Percentiles rank a stretch among this genome's conserved stretches.
phyloP scores from a whole-genome alignment of 495 filamentous ascomycete genomes.

The Trichoderma orchidacearum region DNA sequence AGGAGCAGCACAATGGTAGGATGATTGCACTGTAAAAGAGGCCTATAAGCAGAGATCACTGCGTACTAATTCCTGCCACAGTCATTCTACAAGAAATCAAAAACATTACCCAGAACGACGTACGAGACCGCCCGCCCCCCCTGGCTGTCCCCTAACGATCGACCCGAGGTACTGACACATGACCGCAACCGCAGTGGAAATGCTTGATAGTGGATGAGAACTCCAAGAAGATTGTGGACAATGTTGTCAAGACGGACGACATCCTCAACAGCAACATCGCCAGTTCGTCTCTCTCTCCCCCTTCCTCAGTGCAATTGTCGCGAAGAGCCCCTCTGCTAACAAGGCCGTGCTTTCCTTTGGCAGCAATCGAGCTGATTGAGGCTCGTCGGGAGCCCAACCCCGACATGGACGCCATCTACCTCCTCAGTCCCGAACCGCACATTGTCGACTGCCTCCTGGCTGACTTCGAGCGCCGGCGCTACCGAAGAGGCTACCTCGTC shows the following conservation, averaged over 20 bases:
- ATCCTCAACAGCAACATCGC: conserved; percentile 91
- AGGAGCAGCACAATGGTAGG: conserved; percentile 21
- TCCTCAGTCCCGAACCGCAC: conserved; percentile 71
- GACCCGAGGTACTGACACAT: neutral
- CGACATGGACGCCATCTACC: conserved; percentile 86
- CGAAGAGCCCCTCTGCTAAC: conserved; percentile 10
- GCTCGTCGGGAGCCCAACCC: conserved; percentile 63
- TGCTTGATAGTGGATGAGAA: conserved; percentile 75
- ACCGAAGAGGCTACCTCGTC: conserved; percentile 59
- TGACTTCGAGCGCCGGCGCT: conserved; percentile 73
- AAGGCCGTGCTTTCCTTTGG: conserved; percentile 6
- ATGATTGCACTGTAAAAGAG: neutral
- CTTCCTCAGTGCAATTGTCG: neutral
- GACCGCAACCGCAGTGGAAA: conserved; percentile 60
- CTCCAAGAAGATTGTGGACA: conserved; percentile 70
- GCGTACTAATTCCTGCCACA: conserved; percentile 7
- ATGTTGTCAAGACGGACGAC: conserved; percentile 83
- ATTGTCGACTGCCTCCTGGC: conserved; percentile 88
- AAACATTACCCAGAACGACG: conserved; percentile 38
- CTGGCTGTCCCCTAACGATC: neutral
- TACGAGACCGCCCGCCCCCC: conserved; percentile 17
- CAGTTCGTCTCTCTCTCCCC: conserved; percentile 41
- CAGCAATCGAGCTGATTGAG: conserved; percentile 88
- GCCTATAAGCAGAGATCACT: neutral
- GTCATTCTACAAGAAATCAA: conserved; percentile 41